These are phyloP conservation scores for Magnolia officinalis DNA, from an alignment of 164 flowering plant species.

Conservation along the genomic window DNA sequence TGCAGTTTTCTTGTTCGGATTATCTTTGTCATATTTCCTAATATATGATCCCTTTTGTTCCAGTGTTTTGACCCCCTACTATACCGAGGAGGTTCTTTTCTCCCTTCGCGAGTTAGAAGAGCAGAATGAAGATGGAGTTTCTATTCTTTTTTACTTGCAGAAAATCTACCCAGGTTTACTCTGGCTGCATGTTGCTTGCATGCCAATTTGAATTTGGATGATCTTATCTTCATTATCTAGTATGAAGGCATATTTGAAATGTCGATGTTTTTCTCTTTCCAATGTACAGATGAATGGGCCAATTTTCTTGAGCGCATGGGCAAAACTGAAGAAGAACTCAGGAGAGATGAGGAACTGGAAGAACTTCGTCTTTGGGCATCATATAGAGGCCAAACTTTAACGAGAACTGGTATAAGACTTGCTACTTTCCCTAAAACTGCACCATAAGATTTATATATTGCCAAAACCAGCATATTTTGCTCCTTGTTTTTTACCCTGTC, in stretches of 20 bases:
- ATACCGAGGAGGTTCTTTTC: constrained; percentile 86
- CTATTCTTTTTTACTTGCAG: constrained; percentile 93
- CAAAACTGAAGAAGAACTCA: constrained; percentile 60
- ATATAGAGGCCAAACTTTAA: constrained; percentile 90
- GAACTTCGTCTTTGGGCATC: constrained; percentile 97
- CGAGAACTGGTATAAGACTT: constrained; percentile 65
- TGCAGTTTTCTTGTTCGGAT: too few species aligned
- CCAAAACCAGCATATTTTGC: neutral
- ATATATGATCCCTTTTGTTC: constrained; percentile 8
- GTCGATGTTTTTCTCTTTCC: neutral
- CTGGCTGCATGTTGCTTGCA: neutral
- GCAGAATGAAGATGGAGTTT: constrained; percentile 91
- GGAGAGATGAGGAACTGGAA: constrained; percentile 43
- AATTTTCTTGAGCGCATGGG: constrained; percentile 81
- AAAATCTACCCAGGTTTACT: constrained; percentile 85
- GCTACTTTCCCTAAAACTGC: neutral
- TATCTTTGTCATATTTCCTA: too few species aligned
- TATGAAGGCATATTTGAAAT: neutral
- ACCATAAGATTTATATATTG: neutral
- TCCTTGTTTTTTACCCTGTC: neutral
- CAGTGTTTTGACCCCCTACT: constrained; percentile 95
- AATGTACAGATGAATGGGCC: constrained; percentile 80
- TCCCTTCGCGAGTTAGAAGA: constrained; percentile 65
- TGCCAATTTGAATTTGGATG: neutral
- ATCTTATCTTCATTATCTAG: neutral